A percentile compares a stretch with the other conserved stretches of the same genome.
Conservation (phyloP, 257 asterid species). For the Ehretia macrophylla region DNA sequence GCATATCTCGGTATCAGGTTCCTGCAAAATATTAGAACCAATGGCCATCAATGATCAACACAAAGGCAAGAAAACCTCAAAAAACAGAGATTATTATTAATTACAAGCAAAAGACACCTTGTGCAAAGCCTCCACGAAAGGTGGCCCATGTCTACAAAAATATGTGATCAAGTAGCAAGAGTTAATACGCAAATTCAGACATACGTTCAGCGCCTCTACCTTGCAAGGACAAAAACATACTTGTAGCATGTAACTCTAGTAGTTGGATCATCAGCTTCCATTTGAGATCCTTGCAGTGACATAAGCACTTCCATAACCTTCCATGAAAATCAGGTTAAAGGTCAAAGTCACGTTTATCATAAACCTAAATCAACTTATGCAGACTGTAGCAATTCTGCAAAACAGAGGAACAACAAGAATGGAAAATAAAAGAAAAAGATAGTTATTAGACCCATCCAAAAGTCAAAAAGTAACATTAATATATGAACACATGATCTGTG, state of each 20-base stretch:
- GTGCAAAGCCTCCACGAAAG: constrained; percentile 82
- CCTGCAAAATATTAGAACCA: constrained; percentile 53
- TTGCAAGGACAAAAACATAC: constrained; percentile 27
- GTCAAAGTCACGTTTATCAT: constrained; percentile 7
- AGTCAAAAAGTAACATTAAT: too few species aligned
- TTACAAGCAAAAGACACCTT: constrained; percentile 40
- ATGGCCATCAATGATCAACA: constrained; percentile 16
- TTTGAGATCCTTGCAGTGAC: constrained; percentile 89
- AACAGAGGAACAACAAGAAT: too few species aligned
- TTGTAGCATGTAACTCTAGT: constrained; percentile 94
- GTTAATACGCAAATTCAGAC: too few species aligned
- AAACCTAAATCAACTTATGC: background rate
- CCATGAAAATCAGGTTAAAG: constrained; percentile 10
- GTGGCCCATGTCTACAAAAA: constrained; percentile 87
- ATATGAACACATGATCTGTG: too few species aligned
- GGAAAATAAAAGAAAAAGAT: too few species aligned
- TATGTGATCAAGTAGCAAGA: background rate
- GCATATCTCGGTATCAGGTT: constrained; percentile 92
- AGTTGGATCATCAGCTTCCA: constrained; percentile 94
- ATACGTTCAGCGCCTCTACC: background rate
- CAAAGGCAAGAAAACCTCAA: background rate
- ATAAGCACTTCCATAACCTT: constrained; percentile 93
- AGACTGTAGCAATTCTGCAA: too few species aligned
- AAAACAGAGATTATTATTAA: background rate
- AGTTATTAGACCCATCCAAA: too few species aligned